Conservation (phyloP, 169 alveolate species). For the Plasmodium vinckei region DNA sequence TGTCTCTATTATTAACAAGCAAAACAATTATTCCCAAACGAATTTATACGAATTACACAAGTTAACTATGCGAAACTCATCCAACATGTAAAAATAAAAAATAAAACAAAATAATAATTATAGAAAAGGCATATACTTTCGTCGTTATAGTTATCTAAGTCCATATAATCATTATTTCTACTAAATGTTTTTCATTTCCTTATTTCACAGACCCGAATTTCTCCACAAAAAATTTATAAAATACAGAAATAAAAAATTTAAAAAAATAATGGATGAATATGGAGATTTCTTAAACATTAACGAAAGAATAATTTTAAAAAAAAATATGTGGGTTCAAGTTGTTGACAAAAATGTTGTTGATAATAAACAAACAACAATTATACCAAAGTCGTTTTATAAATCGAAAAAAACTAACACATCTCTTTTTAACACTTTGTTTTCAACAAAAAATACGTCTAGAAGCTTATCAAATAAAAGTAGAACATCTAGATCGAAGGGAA, state of each 20-base stretch:
- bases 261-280: slow-evolving; percentile 72
- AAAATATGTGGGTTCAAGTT: slow-evolving; percentile 76
- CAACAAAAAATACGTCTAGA: slow-evolving; percentile 63
- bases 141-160: neutral
- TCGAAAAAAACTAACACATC: slow-evolving; percentile 65
- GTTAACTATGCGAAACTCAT: slow-evolving; percentile 28
- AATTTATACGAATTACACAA: slow-evolving; percentile 67
- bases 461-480: slow-evolving; percentile 73
- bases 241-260: slow-evolving; percentile 63
- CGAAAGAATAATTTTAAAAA: slow-evolving; percentile 62
- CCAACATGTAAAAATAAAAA: slow-evolving; percentile 37
- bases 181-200: neutral
- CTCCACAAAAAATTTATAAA: slow-evolving; percentile 54
- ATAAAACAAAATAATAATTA: neutral
- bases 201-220: slow-evolving; percentile 36
- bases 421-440: slow-evolving; percentile 48
- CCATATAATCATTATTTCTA: neutral
- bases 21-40: slow-evolving; percentile 60
- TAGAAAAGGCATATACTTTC: no score
- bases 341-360: slow-evolving; percentile 54
- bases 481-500: slow-evolving; percentile 54
- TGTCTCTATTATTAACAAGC: slow-evolving; percentile 70
- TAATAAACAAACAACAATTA: slow-evolving; percentile 64
- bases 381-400: slow-evolving; percentile 73
- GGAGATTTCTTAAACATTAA: slow-evolving; percentile 63